These are phyloP conservation scores for Hygrophoropsis aurantiaca DNA, from an alignment of 768 basidiomycete species.

Conservation along the genomic window DNA sequence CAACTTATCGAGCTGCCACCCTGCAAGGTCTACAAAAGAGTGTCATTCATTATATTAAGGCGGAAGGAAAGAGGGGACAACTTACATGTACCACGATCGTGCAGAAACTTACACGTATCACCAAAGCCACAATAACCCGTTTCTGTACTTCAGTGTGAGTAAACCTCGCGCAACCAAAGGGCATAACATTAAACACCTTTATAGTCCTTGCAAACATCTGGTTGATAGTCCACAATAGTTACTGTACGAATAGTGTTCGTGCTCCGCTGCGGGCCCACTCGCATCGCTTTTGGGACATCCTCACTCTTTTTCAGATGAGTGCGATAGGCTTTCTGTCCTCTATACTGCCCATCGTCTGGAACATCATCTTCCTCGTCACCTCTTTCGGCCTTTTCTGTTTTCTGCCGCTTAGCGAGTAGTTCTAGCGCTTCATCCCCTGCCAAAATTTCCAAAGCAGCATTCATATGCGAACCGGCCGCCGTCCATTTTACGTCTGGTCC, in stretches of 20 bases:
- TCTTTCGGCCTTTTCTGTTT: slow-evolving; percentile 51
- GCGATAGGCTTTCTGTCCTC: slow-evolving; percentile 80
- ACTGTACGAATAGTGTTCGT: slow-evolving; percentile 87
- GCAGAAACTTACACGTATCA: slow-evolving; percentile 98
- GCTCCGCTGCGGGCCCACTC: slow-evolving; percentile 75
- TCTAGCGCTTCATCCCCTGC: slow-evolving; percentile 83
- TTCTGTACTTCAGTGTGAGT: slow-evolving; percentile 49
- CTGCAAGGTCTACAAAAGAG: slow-evolving; percentile 79
- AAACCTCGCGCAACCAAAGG: neutral
- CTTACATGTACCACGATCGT: slow-evolving; percentile 94
- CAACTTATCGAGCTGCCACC: slow-evolving; percentile 97
- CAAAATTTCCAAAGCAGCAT: slow-evolving; percentile 71
- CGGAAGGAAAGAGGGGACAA: slow-evolving; percentile 21
- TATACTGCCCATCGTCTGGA: slow-evolving; percentile 84
- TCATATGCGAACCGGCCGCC: slow-evolving; percentile 69
- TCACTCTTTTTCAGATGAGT: slow-evolving; percentile 78
- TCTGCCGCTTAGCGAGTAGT: slow-evolving; percentile 66
- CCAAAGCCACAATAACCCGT: slow-evolving; percentile 99
- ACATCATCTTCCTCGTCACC: slow-evolving; percentile 55
- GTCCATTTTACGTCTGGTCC: slow-evolving; percentile 78
- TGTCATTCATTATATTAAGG: too few species aligned
- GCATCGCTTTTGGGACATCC: slow-evolving; percentile 86
- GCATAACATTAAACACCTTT: slow-evolving; percentile 67
- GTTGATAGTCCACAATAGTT: slow-evolving; percentile 96
- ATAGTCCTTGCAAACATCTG: slow-evolving; percentile 99